Conservation (phyloP, 2,329 filamentous ascomycete genomes). For the Fusarium drepaniforme region DNA sequence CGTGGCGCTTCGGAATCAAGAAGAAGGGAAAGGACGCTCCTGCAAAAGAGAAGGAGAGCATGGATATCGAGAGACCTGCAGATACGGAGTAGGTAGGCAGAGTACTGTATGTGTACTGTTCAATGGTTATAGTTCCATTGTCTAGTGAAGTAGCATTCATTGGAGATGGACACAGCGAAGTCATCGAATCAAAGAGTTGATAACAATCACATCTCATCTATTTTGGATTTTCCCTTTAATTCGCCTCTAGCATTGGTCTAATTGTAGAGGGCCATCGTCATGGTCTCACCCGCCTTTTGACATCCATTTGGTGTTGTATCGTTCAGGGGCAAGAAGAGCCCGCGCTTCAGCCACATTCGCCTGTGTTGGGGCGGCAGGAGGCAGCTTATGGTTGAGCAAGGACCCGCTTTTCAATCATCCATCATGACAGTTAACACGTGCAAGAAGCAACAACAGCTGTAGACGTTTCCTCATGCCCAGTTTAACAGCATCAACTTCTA, state of each 20-base stretch:
- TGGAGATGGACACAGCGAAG: slow-evolving; percentile 22
- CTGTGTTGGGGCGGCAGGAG: neutral
- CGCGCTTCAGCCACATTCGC: slow-evolving; percentile 30
- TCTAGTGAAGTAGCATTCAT: slow-evolving; percentile 17
- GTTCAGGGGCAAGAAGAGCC: slow-evolving; percentile 17
- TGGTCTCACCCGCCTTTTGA: neutral
- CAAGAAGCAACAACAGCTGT: slow-evolving; percentile 26
- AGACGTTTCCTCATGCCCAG: slow-evolving; percentile 24
- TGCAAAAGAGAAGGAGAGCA: slow-evolving; percentile 62
- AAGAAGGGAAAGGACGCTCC: slow-evolving; percentile 66
- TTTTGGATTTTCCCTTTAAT: neutral
- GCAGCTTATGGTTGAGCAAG: slow-evolving; percentile 12
- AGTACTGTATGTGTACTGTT: slow-evolving; percentile 9
- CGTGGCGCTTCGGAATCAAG: slow-evolving; percentile 70
- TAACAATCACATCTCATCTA: slow-evolving; percentile 14
- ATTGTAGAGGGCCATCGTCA: neutral
- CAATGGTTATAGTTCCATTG: slow-evolving; percentile 7
- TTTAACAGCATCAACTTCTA: neutral
- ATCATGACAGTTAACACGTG: slow-evolving; percentile 47
- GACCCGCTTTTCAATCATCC: slow-evolving; percentile 39
- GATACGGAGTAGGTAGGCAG: slow-evolving; percentile 46
- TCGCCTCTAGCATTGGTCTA: neutral
- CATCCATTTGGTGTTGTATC: neutral
- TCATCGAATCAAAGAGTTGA: slow-evolving; percentile 24
- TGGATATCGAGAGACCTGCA: slow-evolving; percentile 61